Evolutionary conservation across 2,329 filamentous ascomycete genomes (phyloP).

Genomic region (Verruconis gallopava): DNA sequence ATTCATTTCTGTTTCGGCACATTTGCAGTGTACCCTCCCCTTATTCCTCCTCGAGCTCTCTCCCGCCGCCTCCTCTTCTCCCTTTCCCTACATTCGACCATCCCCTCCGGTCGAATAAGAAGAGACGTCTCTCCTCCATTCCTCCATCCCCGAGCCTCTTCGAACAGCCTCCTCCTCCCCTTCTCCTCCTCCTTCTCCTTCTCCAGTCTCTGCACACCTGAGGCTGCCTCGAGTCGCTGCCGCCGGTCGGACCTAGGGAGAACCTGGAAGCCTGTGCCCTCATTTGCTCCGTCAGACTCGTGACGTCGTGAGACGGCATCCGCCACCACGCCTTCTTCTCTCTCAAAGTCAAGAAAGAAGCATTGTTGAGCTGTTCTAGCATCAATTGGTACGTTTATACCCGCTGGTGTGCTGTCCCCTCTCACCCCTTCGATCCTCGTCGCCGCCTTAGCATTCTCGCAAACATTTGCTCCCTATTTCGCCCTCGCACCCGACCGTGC

Average conservation of each 20-base stretch:
- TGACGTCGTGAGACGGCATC: too few relatives aligned
- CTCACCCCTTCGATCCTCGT: too few relatives aligned
- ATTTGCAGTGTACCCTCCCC: not conserved
- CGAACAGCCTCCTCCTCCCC: too few relatives aligned
- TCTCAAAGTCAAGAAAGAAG: not conserved
- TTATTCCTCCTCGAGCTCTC: not conserved
- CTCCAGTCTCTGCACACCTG: not conserved
- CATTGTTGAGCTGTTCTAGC: slow-evolving; percentile 2
- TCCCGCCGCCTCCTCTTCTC: too few relatives aligned
- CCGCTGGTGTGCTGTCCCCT: too few relatives aligned
- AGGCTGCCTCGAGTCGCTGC: not conserved
- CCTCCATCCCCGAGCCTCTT: not conserved
- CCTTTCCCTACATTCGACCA: not conserved
- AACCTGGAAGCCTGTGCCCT: not conserved
- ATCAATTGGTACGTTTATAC: not conserved
- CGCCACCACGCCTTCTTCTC: too few relatives aligned
- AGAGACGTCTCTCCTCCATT: not conserved
- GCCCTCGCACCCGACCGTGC: too few relatives aligned
- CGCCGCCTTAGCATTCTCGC: too few relatives aligned
- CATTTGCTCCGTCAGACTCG: not conserved
- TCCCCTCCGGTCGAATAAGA: not conserved
- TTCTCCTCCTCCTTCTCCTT: not conserved
- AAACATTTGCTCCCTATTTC: too few relatives aligned
- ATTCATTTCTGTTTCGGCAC: slow-evolving; percentile 1
- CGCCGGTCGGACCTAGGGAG: not conserved